Base-by-base conservation (phyloP, 2,329 filamentous ascomycete species). In the Phaeosphaeria sp. region DNA sequence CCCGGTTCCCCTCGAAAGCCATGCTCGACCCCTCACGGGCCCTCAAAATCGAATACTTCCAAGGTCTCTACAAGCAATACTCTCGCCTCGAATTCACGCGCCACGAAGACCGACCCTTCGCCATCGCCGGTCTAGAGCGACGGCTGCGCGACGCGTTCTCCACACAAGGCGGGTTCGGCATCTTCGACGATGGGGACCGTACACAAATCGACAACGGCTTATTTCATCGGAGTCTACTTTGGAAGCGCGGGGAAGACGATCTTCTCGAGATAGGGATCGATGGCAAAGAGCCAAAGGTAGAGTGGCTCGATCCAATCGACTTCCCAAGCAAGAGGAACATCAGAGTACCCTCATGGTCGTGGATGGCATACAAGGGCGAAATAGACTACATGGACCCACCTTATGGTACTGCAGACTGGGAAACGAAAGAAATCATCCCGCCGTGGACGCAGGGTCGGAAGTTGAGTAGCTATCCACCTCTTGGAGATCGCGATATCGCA, bases 41-140 rank as follows among this genome's bases (percentile, higher is more conserved):
- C 2, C 53, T 44, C 0, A 68, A 62, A 43, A 77, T 77, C 7
- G 17, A 50, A 0, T 45, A 42, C n/a, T 57, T 49, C 47, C 64
- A 63, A 36, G 49, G 21, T 2, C 59, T 75, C 0, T 78, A 73
- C 60, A 36, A 53, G 22, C 54, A 60, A 6, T 79, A 78, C 59
- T 77, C 74, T 1, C 59, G 66, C 0, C 66, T 79, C 0, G 59
- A 46, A 0, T 66, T 76, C 0, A 40, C 40, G 0, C 8, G 18
- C 1, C 21, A 48, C 0, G 20, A 39, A 1, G 77, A 79, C 45
- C 66, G 75, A 0, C 70, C 75, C 0, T 27, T 73, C 1, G 76
- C 74, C 0, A 74, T 79, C 0, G 60, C 56, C 1, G 77, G 74
- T 0, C 62, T 79, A 0, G 66, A 78, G 43, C 66, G 66, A 8